Evolutionary conservation across 2,329 filamentous ascomycete genomes (phyloP).

Genomic region (Exophiala sideris): DNA sequence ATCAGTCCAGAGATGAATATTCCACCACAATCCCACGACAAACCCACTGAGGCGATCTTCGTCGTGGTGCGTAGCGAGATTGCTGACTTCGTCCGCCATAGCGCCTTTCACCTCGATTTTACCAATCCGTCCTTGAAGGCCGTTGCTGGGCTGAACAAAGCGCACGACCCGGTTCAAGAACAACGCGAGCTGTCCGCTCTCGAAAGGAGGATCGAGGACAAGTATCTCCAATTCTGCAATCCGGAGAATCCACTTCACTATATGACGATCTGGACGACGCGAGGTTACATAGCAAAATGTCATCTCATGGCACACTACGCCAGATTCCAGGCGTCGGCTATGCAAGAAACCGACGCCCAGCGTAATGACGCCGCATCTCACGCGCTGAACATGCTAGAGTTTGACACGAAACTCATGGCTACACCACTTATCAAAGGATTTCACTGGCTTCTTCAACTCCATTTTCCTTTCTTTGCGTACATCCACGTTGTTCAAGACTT

Average conservation of each 20-base stretch:
- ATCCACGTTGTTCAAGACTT: slow-evolving; percentile 46
- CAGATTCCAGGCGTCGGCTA: no score
- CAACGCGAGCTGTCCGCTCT: slow-evolving; percentile 35
- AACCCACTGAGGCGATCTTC: slow-evolving; percentile 43
- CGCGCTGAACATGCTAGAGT: slow-evolving; percentile 42
- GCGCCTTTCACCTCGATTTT: slow-evolving; percentile 46
- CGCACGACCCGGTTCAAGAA: slow-evolving; percentile 23
- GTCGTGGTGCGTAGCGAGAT: slow-evolving; percentile 44
- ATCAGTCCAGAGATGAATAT: slow-evolving; percentile 39
- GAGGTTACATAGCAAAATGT: slow-evolving; percentile 47
- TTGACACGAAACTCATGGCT: slow-evolving; percentile 45
- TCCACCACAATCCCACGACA: slow-evolving; percentile 30
- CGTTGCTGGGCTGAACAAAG: slow-evolving; percentile 28
- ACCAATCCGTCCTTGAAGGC: slow-evolving; percentile 40
- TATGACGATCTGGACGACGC: slow-evolving; percentile 47
- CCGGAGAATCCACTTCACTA: slow-evolving; percentile 45
- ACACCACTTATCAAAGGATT: slow-evolving; percentile 43
- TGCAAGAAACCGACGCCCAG: slow-evolving; percentile 26
- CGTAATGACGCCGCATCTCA: slow-evolving; percentile 33
- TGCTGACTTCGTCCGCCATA: slow-evolving; percentile 40
- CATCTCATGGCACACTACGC: slow-evolving; percentile 45
- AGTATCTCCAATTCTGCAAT: slow-evolving; percentile 45
- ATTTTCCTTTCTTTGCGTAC: slow-evolving; percentile 52
- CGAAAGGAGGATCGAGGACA: slow-evolving; percentile 43
- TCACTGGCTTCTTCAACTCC: slow-evolving; percentile 41